Evolutionary conservation across 768 basidiomycete species (phyloP).

Genomic region (Phlebiopsis flavidoalba): DNA sequence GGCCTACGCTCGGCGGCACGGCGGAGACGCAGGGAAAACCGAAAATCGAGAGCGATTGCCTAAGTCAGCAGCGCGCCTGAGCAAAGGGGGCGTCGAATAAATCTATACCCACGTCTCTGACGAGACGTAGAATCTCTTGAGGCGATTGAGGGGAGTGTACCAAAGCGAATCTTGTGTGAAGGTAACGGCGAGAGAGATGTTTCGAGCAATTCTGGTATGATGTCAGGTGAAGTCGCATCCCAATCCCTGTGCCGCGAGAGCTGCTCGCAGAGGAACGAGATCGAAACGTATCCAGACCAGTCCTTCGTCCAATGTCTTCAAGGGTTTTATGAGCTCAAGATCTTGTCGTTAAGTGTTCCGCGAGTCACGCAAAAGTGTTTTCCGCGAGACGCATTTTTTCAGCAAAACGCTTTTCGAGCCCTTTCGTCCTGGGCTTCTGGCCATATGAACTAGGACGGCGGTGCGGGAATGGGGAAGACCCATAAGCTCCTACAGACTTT

Average conservation of each 20-base stretch:
- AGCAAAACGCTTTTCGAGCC: conserved; percentile 65
- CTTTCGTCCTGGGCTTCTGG: conserved; percentile 48
- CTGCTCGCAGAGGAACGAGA: conserved; percentile 41
- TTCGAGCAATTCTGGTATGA: conserved; percentile 39
- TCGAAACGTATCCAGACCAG: conserved; percentile 72
- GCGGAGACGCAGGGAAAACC: conserved; percentile 51
- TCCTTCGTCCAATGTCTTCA: conserved; percentile 60
- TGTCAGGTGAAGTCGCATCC: not conserved
- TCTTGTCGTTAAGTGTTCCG: conserved; percentile 51
- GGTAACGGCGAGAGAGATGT: conserved; percentile 58
- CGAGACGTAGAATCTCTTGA: conserved; percentile 68
- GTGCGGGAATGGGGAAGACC: conserved; percentile 6
- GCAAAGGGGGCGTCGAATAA: conserved; percentile 75
- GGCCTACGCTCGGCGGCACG: conserved; percentile 5
- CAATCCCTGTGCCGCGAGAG: not conserved
- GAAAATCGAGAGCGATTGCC: conserved; percentile 80
- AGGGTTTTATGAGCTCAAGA: conserved; percentile 43
- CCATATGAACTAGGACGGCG: conserved; percentile 63
- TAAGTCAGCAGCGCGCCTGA: conserved; percentile 53
- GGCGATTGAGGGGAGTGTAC: conserved; percentile 52
- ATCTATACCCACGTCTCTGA: conserved; percentile 65
- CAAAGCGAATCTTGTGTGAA: conserved; percentile 54
- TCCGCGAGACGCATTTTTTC: conserved; percentile 53
- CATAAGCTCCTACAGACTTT: not conserved
- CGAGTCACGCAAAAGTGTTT: too few species aligned